phyloP scores from a whole-genome alignment of 306 rosid genomes.

The Rosa multiflora region DNA sequence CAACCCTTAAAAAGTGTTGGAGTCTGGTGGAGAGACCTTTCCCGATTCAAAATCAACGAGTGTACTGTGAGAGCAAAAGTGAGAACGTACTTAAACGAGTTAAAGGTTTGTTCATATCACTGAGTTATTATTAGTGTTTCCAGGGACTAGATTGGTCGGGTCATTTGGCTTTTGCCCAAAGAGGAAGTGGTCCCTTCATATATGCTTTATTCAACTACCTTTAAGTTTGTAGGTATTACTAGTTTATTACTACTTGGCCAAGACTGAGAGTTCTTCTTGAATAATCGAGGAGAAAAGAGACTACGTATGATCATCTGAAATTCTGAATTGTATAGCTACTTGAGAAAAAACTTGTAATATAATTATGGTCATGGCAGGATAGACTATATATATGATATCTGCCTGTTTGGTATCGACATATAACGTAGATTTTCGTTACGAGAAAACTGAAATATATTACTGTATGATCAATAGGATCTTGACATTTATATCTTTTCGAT shows the following conservation, averaged over 20 bases:
- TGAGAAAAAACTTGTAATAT: background rate
- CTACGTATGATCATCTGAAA: background rate
- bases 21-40: background rate
- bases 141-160: background rate
- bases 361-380: background rate
- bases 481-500: no score
- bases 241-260: background rate
- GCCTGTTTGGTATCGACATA: background rate
- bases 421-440: no score
- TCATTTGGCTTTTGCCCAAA: background rate
- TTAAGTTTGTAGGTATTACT: background rate
- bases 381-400: background rate
- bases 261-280: background rate
- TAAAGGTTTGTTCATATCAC: background rate
- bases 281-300: conserved; percentile 17
- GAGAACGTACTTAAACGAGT: background rate
- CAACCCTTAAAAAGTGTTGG: background rate
- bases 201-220: background rate
- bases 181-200: background rate
- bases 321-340: conserved; percentile 11
- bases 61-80: background rate
- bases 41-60: background rate
- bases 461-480: no score
- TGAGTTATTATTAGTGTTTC: background rate
- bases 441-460: background rate